Evolutionary conservation across 1,284 basidiomycete species (phyloP).

Genomic region (Malassezia pachydermatis): DNA sequence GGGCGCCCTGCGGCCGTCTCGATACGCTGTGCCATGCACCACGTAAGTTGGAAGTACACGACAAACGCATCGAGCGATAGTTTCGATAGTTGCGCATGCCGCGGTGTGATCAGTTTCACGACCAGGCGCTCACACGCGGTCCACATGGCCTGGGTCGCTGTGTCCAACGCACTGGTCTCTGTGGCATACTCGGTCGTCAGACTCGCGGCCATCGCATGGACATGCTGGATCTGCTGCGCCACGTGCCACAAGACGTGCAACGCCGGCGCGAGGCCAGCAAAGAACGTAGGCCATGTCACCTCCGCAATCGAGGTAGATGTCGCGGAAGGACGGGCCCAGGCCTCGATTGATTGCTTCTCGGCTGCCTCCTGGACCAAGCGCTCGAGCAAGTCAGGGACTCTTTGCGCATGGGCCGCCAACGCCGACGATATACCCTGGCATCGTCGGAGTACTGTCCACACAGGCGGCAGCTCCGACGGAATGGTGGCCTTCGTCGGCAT

Average conservation of each 20-base stretch:
- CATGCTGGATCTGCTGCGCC: background rate
- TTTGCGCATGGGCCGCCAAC: no score
- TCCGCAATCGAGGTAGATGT: background rate
- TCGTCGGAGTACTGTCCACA: conserved; percentile 4
- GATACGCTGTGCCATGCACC: conserved; percentile 76
- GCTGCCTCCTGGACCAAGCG: no score
- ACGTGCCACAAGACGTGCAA: conserved; percentile 6
- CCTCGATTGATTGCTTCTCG: no score
- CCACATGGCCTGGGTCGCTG: conserved; percentile 7
- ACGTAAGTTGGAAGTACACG: conserved; percentile 69
- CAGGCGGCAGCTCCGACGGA: background rate
- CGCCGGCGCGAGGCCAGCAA: background rate
- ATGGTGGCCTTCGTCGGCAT: background rate
- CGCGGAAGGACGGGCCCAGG: background rate
- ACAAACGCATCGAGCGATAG: conserved; percentile 68
- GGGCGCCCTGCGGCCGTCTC: conserved; percentile 76
- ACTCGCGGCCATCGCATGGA: background rate
- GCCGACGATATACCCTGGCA: background rate
- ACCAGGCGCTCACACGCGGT: background rate
- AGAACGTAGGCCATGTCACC: conserved; percentile 6
- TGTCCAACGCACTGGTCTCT: background rate
- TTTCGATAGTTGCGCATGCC: conserved; percentile 59
- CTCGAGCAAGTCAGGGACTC: no score
- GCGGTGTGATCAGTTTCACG: conserved; percentile 53
- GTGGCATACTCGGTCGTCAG: no score